Percentiles rank a stretch among this genome's conserved stretches.
Evolutionary conservation across 176 grass and related monocot species (phyloP).

Genomic region (Calamus simplicifolius): DNA sequence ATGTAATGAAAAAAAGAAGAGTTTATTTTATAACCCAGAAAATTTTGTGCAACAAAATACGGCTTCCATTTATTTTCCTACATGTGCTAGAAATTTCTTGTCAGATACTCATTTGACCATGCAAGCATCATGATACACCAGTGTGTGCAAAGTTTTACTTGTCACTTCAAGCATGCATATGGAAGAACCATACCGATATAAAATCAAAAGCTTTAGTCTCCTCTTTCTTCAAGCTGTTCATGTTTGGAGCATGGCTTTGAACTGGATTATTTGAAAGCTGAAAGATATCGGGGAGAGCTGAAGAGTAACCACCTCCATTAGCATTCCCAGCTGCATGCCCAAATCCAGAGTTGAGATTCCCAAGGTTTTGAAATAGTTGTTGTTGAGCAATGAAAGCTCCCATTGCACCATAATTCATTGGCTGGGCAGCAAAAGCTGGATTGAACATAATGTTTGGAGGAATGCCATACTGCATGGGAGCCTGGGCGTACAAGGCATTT

Average conservation of each 20-base stretch:
- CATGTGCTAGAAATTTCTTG: no score
- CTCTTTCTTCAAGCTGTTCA: constrained; percentile 64
- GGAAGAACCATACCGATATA: constrained; percentile 61
- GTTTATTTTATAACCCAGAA: no score
- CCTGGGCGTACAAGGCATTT: constrained; percentile 51
- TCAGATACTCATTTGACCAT: no score
- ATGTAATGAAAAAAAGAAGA: no score
- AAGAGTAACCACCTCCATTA: constrained; percentile 13
- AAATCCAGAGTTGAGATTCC: constrained; percentile 63
- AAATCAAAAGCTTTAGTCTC: constrained; percentile 99
- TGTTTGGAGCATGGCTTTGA: constrained; percentile 51
- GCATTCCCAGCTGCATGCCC: constrained; percentile 46
- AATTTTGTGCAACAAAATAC: no score
- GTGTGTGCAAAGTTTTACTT: no score
- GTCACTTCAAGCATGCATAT: constrained; percentile 4
- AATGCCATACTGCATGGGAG: constrained; percentile 54
- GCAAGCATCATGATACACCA: no score
- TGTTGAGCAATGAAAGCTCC: constrained; percentile 78
- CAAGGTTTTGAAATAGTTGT: constrained; percentile 73
- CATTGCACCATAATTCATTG: constrained; percentile 76
- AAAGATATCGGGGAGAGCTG: constrained; percentile 86
- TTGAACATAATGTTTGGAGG: constrained; percentile 63
- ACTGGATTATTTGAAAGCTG: constrained; percentile 56
- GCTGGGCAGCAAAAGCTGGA: constrained; percentile 62
- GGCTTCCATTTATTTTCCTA: no score